These are phyloP conservation scores for Neospora caninum DNA, from an alignment of 169 alveolate species.

Conservation along the genomic window DNA sequence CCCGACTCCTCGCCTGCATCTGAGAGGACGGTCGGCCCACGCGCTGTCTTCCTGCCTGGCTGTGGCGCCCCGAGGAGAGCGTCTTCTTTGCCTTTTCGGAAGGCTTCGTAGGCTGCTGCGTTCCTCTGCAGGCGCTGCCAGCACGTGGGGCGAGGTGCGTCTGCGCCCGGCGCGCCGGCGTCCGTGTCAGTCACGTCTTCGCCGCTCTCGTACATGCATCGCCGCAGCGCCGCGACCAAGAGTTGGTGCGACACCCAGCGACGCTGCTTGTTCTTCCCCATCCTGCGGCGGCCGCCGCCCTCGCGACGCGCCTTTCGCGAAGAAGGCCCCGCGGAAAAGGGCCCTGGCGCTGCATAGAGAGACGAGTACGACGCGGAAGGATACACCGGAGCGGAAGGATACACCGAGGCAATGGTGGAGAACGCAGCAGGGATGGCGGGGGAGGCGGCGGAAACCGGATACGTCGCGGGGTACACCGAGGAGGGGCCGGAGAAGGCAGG, in stretches of 20 bases:
- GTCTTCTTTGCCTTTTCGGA: constrained; percentile 43
- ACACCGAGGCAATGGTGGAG: neutral
- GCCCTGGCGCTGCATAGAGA: neutral
- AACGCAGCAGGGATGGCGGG: neutral
- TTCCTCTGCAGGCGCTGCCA: constrained; percentile 61
- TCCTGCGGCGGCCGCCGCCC: constrained; percentile 55
- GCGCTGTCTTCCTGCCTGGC: no score
- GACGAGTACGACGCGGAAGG: neutral
- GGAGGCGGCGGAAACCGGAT: neutral
- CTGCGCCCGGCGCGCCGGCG: neutral
- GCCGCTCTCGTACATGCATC: constrained; percentile 35
- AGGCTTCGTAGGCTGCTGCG: constrained; percentile 43
- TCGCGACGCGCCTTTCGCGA: constrained; percentile 48
- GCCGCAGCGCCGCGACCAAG: constrained; percentile 62
- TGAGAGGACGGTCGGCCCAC: no score
- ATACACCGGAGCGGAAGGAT: neutral
- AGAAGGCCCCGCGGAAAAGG: neutral
- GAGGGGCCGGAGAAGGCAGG: neutral
- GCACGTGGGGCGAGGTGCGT: constrained; percentile 37
- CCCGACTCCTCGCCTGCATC: neutral
- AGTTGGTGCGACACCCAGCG: constrained; percentile 64
- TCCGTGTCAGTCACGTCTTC: constrained; percentile 50
- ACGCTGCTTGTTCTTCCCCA: constrained; percentile 54
- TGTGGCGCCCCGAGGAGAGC: neutral
- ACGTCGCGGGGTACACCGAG: neutral